These are phyloP conservation scores for Diplodia mutila DNA, from an alignment of 2,329 filamentous ascomycete genomes.

Conservation along the genomic window DNA sequence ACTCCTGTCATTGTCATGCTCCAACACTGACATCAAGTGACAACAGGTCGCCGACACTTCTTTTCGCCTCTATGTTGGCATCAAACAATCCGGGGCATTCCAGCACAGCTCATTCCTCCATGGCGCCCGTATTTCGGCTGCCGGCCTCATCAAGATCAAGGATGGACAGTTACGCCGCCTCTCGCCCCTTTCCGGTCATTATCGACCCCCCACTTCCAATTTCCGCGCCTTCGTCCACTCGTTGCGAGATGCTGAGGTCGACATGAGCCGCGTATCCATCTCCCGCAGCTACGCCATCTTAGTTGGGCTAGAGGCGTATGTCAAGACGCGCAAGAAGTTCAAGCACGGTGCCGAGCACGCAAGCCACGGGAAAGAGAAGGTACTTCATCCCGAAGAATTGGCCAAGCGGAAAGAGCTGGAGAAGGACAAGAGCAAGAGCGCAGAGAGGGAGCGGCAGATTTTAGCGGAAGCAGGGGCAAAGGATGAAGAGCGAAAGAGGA, in stretches of 20 bases:
- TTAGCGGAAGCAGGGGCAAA: slow-evolving; percentile 46
- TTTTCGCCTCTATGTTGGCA: slow-evolving; percentile 84
- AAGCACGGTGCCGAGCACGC: slow-evolving; percentile 59
- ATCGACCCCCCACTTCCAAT: slow-evolving; percentile 79
- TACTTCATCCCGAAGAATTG: slow-evolving; percentile 64
- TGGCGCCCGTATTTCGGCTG: slow-evolving; percentile 78
- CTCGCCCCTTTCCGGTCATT: slow-evolving; percentile 74
- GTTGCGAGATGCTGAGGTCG: slow-evolving; percentile 72
- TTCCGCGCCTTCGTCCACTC: slow-evolving; percentile 80
- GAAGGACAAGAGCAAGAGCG: slow-evolving; percentile 62
- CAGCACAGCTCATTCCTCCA: slow-evolving; percentile 91
- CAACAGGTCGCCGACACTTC: slow-evolving; percentile 71
- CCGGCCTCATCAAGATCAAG: slow-evolving; percentile 83
- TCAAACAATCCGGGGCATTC: slow-evolving; percentile 86
- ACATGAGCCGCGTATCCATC: slow-evolving; percentile 78
- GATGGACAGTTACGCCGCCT: slow-evolving; percentile 75
- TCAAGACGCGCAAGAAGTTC: slow-evolving; percentile 68
- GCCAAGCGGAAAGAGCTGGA: slow-evolving; percentile 50
- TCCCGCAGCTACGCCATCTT: slow-evolving; percentile 82
- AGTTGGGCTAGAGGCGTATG: slow-evolving; percentile 79
- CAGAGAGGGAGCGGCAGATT: slow-evolving; percentile 63
- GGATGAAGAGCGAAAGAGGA: slow-evolving; percentile 46
- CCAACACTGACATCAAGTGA: not conserved
- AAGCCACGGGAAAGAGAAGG: slow-evolving; percentile 60
- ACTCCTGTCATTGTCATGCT: not conserved